phyloP scores from a whole-genome alignment of 1,139 yeast genomes.

The Kodamaea derodonti region DNA sequence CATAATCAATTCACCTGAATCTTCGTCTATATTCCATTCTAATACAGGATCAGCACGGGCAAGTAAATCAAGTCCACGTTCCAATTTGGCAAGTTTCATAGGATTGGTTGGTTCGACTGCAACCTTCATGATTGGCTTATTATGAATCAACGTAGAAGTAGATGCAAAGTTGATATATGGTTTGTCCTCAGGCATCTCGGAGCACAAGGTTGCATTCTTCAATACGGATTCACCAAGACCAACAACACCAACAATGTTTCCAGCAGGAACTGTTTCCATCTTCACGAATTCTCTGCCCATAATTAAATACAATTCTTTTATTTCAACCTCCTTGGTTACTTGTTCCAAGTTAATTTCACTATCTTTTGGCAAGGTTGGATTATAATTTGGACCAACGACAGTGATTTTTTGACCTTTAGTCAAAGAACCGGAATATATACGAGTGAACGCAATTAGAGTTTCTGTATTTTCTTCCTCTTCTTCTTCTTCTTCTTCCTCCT shows the following conservation, averaged over 20 bases:
- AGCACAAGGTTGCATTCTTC: slow-evolving; percentile 80
- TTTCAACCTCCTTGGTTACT: slow-evolving; percentile 41
- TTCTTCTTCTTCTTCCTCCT: slow-evolving; percentile 35
- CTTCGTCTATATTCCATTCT: slow-evolving; percentile 76
- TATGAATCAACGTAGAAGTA: slow-evolving; percentile 55
- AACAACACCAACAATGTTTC: slow-evolving; percentile 91
- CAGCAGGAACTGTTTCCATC: slow-evolving; percentile 83
- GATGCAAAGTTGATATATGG: slow-evolving; percentile 72
- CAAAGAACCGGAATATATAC: slow-evolving; percentile 84
- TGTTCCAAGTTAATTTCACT: slow-evolving; percentile 41
- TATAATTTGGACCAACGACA: slow-evolving; percentile 83
- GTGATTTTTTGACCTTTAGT: slow-evolving; percentile 69
- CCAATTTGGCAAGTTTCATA: slow-evolving; percentile 68
- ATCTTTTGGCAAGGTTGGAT: slow-evolving; percentile 60
- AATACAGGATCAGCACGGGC: slow-evolving; percentile 93
- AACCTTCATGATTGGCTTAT: slow-evolving; percentile 82
- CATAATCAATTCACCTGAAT: slow-evolving; percentile 82
- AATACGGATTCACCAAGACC: slow-evolving; percentile 81
- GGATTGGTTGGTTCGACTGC: slow-evolving; percentile 94
- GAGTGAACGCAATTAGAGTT: slow-evolving; percentile 78
- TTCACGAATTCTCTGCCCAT: slow-evolving; percentile 92
- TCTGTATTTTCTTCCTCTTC: slow-evolving; percentile 49
- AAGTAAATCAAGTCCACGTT: slow-evolving; percentile 70
- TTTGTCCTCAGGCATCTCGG: slow-evolving; percentile 39
- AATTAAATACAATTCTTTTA: slow-evolving; percentile 70